These are phyloP conservation scores for Stylosanthes scabra DNA, from an alignment of 331 rosid genomes.

Conservation along the genomic window DNA sequence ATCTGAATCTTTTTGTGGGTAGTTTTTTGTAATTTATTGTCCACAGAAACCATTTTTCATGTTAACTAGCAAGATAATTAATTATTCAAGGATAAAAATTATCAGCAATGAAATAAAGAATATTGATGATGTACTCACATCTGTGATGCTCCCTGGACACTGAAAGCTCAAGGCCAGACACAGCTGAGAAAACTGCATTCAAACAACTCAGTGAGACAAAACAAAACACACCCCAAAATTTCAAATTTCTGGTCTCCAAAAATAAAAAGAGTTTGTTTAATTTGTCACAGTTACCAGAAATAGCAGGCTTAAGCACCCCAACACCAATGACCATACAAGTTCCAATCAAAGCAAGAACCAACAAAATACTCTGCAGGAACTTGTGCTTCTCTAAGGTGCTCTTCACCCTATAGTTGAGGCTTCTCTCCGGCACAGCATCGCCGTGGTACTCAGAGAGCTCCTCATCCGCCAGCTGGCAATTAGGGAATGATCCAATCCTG, in stretches of 20 bases:
- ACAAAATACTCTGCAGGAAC: conserved; percentile 46
- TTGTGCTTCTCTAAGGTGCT: conserved; percentile 38
- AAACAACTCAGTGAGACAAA: conserved; percentile 34
- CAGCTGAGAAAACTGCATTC: conserved; percentile 86
- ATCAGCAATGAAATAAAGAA: background rate
- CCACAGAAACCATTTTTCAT: no score
- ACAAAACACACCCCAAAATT: conserved; percentile 9
- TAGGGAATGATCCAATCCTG: conserved; percentile 39
- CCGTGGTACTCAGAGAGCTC: conserved; percentile 40
- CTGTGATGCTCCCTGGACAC: conserved; percentile 74
- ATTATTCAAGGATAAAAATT: no score
- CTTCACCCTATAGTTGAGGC: conserved; percentile 36
- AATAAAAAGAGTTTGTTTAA: background rate
- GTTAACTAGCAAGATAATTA: no score
- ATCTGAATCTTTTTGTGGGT: no score
- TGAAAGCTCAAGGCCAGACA: conserved; percentile 90
- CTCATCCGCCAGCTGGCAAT: conserved; percentile 48
- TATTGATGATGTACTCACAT: conserved; percentile 52
- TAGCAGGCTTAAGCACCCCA: conserved; percentile 47
- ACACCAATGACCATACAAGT: conserved; percentile 48
- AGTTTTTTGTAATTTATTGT: no score
- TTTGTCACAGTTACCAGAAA: conserved; percentile 39
- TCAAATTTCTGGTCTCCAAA: background rate
- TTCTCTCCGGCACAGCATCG: conserved; percentile 37
- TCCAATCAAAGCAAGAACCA: conserved; percentile 50